Conservation (phyloP, 2,329 filamentous ascomycete species). For the Amesomyces nigricolor region DNA sequence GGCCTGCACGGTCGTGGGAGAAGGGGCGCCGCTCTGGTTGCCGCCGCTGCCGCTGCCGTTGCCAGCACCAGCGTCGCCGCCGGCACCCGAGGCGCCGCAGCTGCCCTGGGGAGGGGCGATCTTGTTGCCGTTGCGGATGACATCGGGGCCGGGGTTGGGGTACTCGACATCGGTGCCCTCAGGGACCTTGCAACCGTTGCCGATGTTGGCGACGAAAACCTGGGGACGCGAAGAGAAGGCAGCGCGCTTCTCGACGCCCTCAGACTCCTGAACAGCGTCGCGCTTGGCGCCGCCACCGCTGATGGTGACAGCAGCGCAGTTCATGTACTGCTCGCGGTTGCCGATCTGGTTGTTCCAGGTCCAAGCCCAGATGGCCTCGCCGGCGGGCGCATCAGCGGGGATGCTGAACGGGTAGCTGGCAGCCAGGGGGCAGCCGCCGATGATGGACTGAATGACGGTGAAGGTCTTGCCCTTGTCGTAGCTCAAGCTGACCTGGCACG, state of each 20-base stretch:
- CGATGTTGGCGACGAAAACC: constrained; percentile 67
- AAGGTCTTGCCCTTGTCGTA: constrained; percentile 67
- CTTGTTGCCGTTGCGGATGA: constrained; percentile 8
- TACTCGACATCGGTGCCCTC: constrained; percentile 56
- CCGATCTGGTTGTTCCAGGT: constrained; percentile 71
- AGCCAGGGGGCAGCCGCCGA: constrained; percentile 48
- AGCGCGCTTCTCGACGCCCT: constrained; percentile 29
- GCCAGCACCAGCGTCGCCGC: constrained; percentile 17
- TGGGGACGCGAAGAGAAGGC: constrained; percentile 54
- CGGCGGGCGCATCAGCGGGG: constrained; percentile 54
- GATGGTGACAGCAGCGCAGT: constrained; percentile 68
- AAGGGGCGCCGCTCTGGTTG: background rate
- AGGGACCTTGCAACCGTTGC: constrained; percentile 49
- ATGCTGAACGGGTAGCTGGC: constrained; percentile 60
- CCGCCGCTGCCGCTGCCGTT: background rate
- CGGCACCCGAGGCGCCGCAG: constrained; percentile 28
- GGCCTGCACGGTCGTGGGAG: constrained; percentile 15
- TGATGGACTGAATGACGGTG: constrained; percentile 57
- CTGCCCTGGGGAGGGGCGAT: constrained; percentile 19
- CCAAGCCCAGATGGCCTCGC: constrained; percentile 66
- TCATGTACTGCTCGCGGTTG: constrained; percentile 84
- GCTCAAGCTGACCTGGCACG: constrained; percentile 69
- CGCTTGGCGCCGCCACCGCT: constrained; percentile 32
- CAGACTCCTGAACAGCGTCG: constrained; percentile 2
- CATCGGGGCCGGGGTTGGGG: constrained; percentile 48